Conservation (phyloP, 2,329 filamentous ascomycete species). For the Fusarium avenaceum region DNA sequence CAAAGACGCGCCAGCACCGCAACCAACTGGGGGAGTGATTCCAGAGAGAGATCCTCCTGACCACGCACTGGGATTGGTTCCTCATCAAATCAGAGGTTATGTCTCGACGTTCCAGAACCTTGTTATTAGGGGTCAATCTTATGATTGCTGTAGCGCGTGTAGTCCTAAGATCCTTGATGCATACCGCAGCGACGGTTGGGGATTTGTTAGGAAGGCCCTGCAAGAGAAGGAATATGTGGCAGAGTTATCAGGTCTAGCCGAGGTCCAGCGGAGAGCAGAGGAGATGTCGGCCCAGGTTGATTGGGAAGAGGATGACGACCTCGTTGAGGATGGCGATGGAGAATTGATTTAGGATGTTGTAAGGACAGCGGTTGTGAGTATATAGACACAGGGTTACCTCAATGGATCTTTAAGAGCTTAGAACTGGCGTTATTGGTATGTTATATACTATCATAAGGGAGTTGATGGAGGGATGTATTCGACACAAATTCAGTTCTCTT, state of each 20-base stretch:
- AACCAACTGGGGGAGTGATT: constrained; percentile 54
- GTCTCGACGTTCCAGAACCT: constrained; percentile 80
- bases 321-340: constrained; percentile 45
- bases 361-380: not conserved
- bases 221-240: constrained; percentile 83
- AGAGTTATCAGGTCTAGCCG: constrained; percentile 79
- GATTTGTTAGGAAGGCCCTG: constrained; percentile 80
- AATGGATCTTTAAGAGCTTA: constrained; percentile 7
- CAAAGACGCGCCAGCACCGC: constrained; percentile 71
- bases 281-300: constrained; percentile 67
- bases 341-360: constrained; percentile 30
- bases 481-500: not conserved
- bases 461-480: constrained; percentile 7
- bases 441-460: constrained; percentile 5
- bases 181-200: constrained; percentile 79
- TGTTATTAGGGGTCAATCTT: constrained; percentile 79
- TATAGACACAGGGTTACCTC: constrained; percentile 19
- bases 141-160: constrained; percentile 86
- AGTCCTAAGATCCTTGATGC: constrained; percentile 76
- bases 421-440: constrained; percentile 26
- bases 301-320: constrained; percentile 70
- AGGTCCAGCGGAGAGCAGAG: constrained; percentile 74
- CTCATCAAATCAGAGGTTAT: constrained; percentile 85
- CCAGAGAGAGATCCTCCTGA: constrained; percentile 69
- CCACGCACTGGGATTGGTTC: constrained; percentile 77